Evolutionary conservation across 2,329 filamentous ascomycete genomes (phyloP).

Genomic region (Dactylellina drechsleri): DNA sequence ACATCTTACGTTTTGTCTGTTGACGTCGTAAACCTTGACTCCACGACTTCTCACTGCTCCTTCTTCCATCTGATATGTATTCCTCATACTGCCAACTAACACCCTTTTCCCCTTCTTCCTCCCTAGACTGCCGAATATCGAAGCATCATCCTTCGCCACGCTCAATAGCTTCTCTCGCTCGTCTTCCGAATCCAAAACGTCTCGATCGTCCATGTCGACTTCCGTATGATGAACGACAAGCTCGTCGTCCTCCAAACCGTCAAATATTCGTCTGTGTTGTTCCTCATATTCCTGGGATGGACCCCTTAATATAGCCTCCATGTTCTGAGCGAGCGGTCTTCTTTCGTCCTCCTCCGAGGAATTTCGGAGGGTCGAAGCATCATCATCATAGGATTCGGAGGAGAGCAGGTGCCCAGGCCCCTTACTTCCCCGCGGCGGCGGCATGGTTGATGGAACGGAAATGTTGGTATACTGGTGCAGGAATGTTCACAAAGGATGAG

Average conservation of each 20-base stretch:
- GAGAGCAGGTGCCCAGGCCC: constrained; percentile 66
- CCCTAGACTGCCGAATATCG: constrained; percentile 57
- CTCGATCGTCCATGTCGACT: constrained; percentile 74
- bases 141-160: constrained; percentile 56
- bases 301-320: constrained; percentile 64
- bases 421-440: constrained; percentile 48
- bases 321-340: constrained; percentile 80
- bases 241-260: constrained; percentile 74
- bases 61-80: constrained; percentile 55
- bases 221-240: constrained; percentile 64
- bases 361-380: constrained; percentile 73
- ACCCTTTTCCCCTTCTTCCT: constrained; percentile 57
- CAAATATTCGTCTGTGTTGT: constrained; percentile 61
- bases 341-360: constrained; percentile 69
- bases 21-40: constrained; percentile 49
- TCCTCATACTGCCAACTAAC: constrained; percentile 57
- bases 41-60: constrained; percentile 46
- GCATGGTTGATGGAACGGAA: constrained; percentile 35
- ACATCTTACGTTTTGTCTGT: constrained; percentile 41
- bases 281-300: constrained; percentile 50
- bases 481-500: constrained; percentile 26
- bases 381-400: constrained; percentile 73
- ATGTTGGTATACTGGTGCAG: background rate
- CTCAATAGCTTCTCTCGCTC: constrained; percentile 71
- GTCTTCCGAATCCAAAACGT: constrained; percentile 79